Evolutionary conservation across 148 eudicot species (phyloP).

Genomic region (Vaccinium macrocarpon): DNA sequence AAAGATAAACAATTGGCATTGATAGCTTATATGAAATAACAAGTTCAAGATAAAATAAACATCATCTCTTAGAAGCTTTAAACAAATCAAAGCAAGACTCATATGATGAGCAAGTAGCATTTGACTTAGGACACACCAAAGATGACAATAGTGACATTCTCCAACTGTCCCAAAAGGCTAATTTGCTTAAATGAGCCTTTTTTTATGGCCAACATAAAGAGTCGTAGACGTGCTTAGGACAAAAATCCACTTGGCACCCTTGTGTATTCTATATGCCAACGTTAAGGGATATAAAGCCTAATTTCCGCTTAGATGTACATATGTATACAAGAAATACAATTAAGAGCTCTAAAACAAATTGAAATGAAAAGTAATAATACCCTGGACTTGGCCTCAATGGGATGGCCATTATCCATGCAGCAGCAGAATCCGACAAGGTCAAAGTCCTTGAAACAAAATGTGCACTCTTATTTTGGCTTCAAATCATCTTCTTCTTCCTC

Average conservation of each 20-base stretch:
- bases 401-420: conserved; percentile 61
- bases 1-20: no score
- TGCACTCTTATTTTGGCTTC: conserved; percentile 47
- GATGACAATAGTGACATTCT: no score
- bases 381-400: conserved; percentile 51
- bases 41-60: no score
- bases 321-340: neutral
- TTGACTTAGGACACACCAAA: no score
- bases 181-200: conserved; percentile 88
- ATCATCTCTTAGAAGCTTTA: no score
- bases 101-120: no score
- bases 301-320: neutral
- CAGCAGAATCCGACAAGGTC: conserved; percentile 63
- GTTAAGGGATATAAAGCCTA: neutral
- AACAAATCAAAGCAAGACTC: no score
- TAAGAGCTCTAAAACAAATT: neutral
- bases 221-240: conserved; percentile 86
- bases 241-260: conserved; percentile 85
- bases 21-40: no score
- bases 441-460: conserved; percentile 59
- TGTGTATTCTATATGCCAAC: conserved; percentile 13
- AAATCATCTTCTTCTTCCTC: conserved; percentile 37
- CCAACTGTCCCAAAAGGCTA: no score
- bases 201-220: conserved; percentile 79
- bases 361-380: conserved; percentile 31